A percentile compares a stretch with the other conserved stretches of the same genome.
Conservation (phyloP, 768 basidiomycete species). For the Hypsizygus marmoreus region DNA sequence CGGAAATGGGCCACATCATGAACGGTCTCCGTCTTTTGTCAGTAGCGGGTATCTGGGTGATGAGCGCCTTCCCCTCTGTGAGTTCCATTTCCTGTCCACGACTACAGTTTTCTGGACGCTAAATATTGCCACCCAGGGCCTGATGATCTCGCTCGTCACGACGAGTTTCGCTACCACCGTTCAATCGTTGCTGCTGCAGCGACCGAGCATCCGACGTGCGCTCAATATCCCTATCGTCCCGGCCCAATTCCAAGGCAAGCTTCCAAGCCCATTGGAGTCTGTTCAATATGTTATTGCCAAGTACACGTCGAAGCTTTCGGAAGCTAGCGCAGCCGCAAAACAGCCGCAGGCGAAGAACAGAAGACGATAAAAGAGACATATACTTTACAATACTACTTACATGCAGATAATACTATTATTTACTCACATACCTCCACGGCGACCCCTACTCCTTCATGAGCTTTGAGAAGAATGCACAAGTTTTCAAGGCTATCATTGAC, state of each 20-base stretch:
- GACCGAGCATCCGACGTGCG: slow-evolving; percentile 38
- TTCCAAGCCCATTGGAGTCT: slow-evolving; percentile 31
- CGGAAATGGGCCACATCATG: slow-evolving; percentile 65
- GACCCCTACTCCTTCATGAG: too few species aligned
- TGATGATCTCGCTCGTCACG: slow-evolving; percentile 43
- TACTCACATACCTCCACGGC: too few species aligned
- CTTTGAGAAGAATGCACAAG: too few species aligned
- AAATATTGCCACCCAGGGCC: slow-evolving; percentile 30
- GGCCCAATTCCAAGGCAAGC: slow-evolving; percentile 23
- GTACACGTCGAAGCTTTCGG: slow-evolving; percentile 24
- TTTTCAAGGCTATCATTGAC: too few species aligned
- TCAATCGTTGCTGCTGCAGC: slow-evolving; percentile 52
- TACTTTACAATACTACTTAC: slow-evolving; percentile 2
- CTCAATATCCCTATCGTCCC: slow-evolving; percentile 40
- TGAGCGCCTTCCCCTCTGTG: slow-evolving; percentile 65
- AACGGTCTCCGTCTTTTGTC: slow-evolving; percentile 66
- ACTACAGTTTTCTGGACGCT: neutral
- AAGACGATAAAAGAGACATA: slow-evolving; percentile 15
- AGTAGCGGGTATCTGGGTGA: slow-evolving; percentile 46
- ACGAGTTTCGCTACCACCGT: slow-evolving; percentile 44
- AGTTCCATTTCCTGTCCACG: slow-evolving; percentile 27
- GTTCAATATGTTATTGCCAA: slow-evolving; percentile 21
- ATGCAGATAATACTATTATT: slow-evolving; percentile 8
- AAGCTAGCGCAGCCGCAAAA: slow-evolving; percentile 19
- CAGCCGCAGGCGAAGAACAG: slow-evolving; percentile 19